Base-by-base conservation (phyloP, 2,329 filamentous ascomycete species). In the Colletotrichum eremochloae region DNA sequence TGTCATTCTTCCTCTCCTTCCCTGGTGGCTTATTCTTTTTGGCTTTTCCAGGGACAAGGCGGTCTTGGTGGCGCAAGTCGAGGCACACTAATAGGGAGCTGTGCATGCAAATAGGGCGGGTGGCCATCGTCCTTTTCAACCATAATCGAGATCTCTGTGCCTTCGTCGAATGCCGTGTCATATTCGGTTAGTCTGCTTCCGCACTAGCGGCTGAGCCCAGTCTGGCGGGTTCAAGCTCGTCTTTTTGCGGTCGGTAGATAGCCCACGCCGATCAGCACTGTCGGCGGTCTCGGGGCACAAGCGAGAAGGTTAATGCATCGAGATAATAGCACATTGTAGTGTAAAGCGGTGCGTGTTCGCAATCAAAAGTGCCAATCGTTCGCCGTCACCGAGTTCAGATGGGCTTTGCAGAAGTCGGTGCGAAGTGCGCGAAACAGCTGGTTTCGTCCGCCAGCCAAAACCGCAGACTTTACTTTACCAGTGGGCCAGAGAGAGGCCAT, bases 191-290 rank as follows among this genome's bases (percentile, higher is more conserved):
- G 53, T 61, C 46, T 52, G 8, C 38, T 60, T 40, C n/a, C 7
- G 53, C 40, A 48, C 66, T 64, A 50, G 66, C 53, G 53, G 61
- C 66, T 18, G 46, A 60, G 60, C 69, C 69, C 66, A 64, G 46
- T 15, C 66, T 55, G 55, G 68, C 66, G 60, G 60, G 66, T 64
- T 72, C 46, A 42, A 60, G 66, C 63, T 52, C 55, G 38, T 60
- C 31, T 60, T 55, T 40, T 55, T 40, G 44, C 52, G 48, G 15
- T 64, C 15, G 4, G 18, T n/a, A 46, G 68, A 14, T 56, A 20
- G 50, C 6, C 36, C 15, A 18, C 42, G 18, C 24, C 14, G 48
- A 52, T 18, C 48, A 18, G 24, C 24, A 18, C 50, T 29, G n/a
- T 15, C 29, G 55, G 44, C 36, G 46, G n/a, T 67, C 40, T 56